phyloP scores from a whole-genome alignment of 2,329 filamentous ascomycete species.

The Alternaria rosae region DNA sequence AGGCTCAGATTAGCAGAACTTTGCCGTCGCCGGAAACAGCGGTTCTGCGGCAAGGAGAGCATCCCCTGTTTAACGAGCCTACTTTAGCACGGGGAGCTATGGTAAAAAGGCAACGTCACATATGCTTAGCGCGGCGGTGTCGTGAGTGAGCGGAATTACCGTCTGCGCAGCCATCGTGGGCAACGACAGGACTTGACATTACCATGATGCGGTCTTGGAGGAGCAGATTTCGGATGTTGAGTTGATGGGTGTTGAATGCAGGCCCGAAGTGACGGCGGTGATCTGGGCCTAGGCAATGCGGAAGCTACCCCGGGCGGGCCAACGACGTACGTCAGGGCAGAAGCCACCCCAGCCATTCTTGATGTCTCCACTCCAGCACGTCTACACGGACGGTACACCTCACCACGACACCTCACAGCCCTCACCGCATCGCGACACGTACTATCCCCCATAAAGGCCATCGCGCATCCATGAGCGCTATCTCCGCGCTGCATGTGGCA shows the following conservation, averaged over 20 bases:
- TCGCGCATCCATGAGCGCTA: conserved; percentile 33
- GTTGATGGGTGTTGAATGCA: background rate
- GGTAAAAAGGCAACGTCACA: background rate
- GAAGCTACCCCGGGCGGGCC: background rate
- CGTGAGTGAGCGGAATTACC: background rate
- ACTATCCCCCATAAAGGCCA: background rate
- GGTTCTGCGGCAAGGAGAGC: background rate
- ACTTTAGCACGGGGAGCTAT: background rate
- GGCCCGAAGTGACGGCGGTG: background rate
- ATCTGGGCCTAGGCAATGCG: background rate
- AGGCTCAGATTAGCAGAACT: conserved; percentile 1
- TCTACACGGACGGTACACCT: background rate
- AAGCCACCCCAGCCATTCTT: conserved; percentile 2
- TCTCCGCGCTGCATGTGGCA: conserved; percentile 48
- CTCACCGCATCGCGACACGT: conserved; percentile 1
- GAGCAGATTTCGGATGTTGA: background rate
- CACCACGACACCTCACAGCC: conserved; percentile 2
- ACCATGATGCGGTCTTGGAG: background rate
- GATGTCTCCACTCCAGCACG: conserved; percentile 1
- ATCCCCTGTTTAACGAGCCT: background rate
- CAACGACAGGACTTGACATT: background rate
- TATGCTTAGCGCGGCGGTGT: background rate
- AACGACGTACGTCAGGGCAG: conserved; percentile 4
- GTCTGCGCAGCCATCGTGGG: background rate
- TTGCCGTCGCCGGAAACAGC: conserved; percentile 1